phyloP scores from a whole-genome alignment of 495 filamentous ascomycete genomes.

The Neurospora sp. region DNA sequence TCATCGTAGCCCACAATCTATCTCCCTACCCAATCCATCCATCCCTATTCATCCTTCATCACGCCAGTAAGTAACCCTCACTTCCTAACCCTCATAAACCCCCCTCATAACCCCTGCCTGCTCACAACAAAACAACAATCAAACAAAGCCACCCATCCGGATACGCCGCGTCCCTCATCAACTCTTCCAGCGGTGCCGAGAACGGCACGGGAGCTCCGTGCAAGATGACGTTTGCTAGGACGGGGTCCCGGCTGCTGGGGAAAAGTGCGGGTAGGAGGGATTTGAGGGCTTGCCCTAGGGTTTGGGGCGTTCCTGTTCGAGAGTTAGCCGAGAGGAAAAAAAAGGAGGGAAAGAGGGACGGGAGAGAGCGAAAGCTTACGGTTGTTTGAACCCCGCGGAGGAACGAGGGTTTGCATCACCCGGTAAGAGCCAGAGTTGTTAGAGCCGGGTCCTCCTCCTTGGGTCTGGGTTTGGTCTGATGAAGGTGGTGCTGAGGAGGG shows the following conservation, averaged over 20 bases:
- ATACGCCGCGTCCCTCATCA: slow-evolving; percentile 73
- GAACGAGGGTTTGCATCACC: slow-evolving; percentile 59
- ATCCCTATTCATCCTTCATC: background rate
- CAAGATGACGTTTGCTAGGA: slow-evolving; percentile 83
- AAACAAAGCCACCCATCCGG: slow-evolving; percentile 88
- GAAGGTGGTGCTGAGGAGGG: slow-evolving; percentile 51
- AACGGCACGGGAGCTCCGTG: slow-evolving; percentile 84
- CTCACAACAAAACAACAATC: slow-evolving; percentile 61
- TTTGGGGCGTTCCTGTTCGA: slow-evolving; percentile 45
- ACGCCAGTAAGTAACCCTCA: background rate
- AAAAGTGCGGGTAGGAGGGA: slow-evolving; percentile 71
- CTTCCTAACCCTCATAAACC: background rate
- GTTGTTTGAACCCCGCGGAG: slow-evolving; percentile 31
- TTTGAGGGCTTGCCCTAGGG: slow-evolving; percentile 72
- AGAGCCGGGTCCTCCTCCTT: slow-evolving; percentile 26
- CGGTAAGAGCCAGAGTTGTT: slow-evolving; percentile 43
- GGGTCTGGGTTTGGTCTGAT: slow-evolving; percentile 13
- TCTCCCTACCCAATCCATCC: background rate
- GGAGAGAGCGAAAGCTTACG: slow-evolving; percentile 14
- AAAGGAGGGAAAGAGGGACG: background rate
- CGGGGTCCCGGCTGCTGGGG: slow-evolving; percentile 70
- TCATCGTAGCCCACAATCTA: background rate
- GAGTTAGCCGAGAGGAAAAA: background rate
- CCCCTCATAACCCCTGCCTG: background rate
- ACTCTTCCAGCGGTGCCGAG: slow-evolving; percentile 70